phyloP scores from a whole-genome alignment of 345 rosid species.

The Odontarrhena argentea region DNA sequence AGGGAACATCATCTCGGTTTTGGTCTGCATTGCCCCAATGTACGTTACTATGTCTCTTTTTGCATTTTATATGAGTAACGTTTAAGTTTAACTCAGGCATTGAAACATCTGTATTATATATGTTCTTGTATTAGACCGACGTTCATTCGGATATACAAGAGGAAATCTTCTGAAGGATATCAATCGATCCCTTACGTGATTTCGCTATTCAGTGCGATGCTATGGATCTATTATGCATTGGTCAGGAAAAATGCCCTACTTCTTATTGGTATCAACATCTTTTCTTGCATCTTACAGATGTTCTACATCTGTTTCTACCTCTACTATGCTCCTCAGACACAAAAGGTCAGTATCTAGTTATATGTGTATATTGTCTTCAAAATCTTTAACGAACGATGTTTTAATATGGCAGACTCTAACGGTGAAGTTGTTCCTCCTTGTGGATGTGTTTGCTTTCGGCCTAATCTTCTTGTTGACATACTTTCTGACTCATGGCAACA shows the following conservation, averaged over 20 bases:
- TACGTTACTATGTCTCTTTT: constrained; percentile 32
- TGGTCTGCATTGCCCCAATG: constrained; percentile 74
- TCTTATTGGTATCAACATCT: constrained; percentile 63
- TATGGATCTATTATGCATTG: constrained; percentile 73
- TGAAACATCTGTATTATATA: neutral
- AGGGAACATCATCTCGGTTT: constrained; percentile 71
- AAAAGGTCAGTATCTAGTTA: constrained; percentile 43
- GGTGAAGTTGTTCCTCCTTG: constrained; percentile 48
- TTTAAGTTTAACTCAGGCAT: neutral
- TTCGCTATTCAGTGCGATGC: constrained; percentile 72
- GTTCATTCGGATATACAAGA: constrained; percentile 58
- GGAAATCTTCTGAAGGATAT: constrained; percentile 70
- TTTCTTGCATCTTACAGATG: constrained; percentile 49
- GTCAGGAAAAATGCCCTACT: constrained; percentile 45
- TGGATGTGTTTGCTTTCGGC: constrained; percentile 70
- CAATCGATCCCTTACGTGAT: constrained; percentile 74
- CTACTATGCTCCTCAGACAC: constrained; percentile 61
- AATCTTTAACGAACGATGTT: neutral
- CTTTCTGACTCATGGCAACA: constrained; percentile 46
- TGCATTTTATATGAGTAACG: neutral
- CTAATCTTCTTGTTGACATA: constrained; percentile 46
- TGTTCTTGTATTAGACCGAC: constrained; percentile 52
- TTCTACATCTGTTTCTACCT: constrained; percentile 56
- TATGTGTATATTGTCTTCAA: neutral
- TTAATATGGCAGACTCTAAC: constrained; percentile 53